phyloP scores from a whole-genome alignment of 805 yeast genomes.

The Vanderwaltozyma verrucispora region DNA sequence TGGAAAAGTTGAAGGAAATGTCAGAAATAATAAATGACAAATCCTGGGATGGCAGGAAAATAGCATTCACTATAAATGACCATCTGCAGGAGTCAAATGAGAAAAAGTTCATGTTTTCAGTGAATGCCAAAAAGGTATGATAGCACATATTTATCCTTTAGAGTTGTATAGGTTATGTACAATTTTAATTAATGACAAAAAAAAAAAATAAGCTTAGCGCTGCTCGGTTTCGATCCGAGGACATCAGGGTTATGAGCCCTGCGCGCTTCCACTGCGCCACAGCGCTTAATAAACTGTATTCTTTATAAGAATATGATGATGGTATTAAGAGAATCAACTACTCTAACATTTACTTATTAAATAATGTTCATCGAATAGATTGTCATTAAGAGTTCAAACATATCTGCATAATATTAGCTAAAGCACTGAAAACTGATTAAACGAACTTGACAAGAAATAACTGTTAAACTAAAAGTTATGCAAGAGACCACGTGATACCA shows the following conservation, averaged over 20 bases:
- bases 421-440: too few relatives aligned
- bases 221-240: constrained; percentile 78
- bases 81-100: background rate
- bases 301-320: too few relatives aligned
- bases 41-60: constrained; percentile 1
- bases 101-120: background rate
- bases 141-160: too few relatives aligned
- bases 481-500: too few relatives aligned
- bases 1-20: background rate
- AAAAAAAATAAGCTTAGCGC: constrained; percentile 3
- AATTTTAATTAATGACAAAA: background rate
- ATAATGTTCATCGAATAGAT: too few relatives aligned
- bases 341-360: too few relatives aligned
- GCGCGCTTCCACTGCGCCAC: constrained; percentile 99
- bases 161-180: too few relatives aligned
- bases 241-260: constrained; percentile 99
- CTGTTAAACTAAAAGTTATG: too few relatives aligned
- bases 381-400: too few relatives aligned
- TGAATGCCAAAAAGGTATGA: background rate
- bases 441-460: too few relatives aligned
- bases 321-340: too few relatives aligned
- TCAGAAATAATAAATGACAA: background rate
- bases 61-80: background rate
- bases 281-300: constrained; percentile 62
- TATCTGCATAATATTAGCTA: too few relatives aligned